These are phyloP conservation scores for Ambrosia trifida DNA, from an alignment of 129 eudicot genomes.

Conservation along the genomic window DNA sequence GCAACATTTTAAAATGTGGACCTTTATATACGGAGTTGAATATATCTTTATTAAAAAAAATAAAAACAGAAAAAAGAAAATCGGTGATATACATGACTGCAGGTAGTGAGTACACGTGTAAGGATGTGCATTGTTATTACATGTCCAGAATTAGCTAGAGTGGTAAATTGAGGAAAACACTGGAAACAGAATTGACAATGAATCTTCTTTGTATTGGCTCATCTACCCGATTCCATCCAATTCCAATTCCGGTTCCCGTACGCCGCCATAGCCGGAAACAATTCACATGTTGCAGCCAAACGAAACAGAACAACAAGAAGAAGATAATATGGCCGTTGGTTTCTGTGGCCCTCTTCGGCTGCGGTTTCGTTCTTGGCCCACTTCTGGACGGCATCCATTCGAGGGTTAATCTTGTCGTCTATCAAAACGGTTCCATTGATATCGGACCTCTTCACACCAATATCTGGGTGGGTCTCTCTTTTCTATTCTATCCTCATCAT, in stretches of 20 bases:
- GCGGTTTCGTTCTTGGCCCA: constrained; percentile 73
- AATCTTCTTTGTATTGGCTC: not conserved
- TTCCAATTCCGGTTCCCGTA: not conserved
- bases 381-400: constrained; percentile 73
- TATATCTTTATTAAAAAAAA: too few relatives aligned
- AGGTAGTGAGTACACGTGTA: not conserved
- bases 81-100: not conserved
- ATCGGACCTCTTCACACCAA: constrained; percentile 84
- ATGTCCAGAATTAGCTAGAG: constrained; percentile 6
- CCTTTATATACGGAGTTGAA: too few relatives aligned
- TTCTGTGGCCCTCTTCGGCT: constrained; percentile 55
- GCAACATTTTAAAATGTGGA: too few relatives aligned
- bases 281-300: constrained; percentile 32
- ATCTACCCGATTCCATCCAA: not conserved
- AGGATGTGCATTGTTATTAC: not conserved
- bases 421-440: constrained; percentile 67
- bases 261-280: constrained; percentile 16
- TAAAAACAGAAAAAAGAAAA: too few relatives aligned
- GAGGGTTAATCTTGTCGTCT: constrained; percentile 64
- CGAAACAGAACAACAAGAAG: constrained; percentile 10
- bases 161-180: not conserved
- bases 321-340: constrained; percentile 43
- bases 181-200: constrained; percentile 1
- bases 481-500: not conserved
- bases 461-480: constrained; percentile 48